Base-by-base conservation (phyloP, 1,139 yeast genomes). In the Candida neerlandica region DNA sequence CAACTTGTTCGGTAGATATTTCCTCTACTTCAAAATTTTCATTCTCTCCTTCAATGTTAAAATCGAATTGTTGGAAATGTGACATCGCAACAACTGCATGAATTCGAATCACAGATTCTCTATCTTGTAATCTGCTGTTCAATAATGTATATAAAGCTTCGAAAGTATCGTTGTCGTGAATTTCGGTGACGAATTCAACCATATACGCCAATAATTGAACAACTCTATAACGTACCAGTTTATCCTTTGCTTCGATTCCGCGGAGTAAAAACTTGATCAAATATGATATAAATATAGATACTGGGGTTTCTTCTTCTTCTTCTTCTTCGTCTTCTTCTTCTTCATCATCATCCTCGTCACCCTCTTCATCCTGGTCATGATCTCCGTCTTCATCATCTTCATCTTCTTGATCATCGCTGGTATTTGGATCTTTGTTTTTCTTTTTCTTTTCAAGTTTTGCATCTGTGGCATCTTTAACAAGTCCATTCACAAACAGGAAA, bases 41-140 rank as follows among this genome's bases (percentile, higher is more conserved):
- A 5, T 70, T 75, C 66, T 70, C 75, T 1, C 69, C 73, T 7
- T 69, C 75, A 41, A 74, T 77, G 38, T 74, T 81, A 43, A 64
- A 58, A 44, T 69, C 70, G 45, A 70, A 65, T 30, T 79, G 82
- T 65, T 92, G 97, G 57, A 94, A 85, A 53, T 91, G 75, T 1
- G 96, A 82, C 44, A 92, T 69, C 10, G 96, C 90, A 34, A 88
- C 79, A 0, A 90, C 85, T 0, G 97, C 96, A 63, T 89, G 95
- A 16, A 86, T 77, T 56, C 99, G 75, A 2, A 95, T 90, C 14
- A 75, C 71, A 7, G 90, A 75, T 57, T 94, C 99, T 62, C 83
- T 87, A 63, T 95, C 99, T 57, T 79, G 77, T 1, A 90, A 65
- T 50, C 98, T 75, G 49, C 80, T 79, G 45, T 78, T 75, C 45